phyloP scores from a whole-genome alignment of 352 stramenopile species.

The Globisporangium sylvaticum region DNA sequence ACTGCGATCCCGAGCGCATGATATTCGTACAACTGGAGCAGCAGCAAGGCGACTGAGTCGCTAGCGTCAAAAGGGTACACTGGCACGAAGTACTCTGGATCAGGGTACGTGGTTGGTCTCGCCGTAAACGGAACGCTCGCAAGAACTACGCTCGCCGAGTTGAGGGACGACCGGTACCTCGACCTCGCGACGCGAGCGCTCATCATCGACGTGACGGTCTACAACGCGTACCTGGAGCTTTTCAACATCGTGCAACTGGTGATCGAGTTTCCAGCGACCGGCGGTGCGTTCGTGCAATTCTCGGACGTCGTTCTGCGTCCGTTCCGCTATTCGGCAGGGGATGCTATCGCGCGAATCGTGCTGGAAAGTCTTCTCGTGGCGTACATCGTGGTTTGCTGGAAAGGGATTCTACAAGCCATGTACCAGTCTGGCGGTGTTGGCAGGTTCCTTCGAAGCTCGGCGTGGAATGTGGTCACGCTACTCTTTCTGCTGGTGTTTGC shows the following conservation, averaged over 20 bases:
- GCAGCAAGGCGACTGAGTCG: constrained; percentile 17
- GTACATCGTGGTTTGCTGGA: constrained; percentile 42
- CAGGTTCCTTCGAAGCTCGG: constrained; percentile 24
- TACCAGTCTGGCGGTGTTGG: constrained; percentile 26
- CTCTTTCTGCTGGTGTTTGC: constrained; percentile 46
- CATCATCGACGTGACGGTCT: constrained; percentile 61
- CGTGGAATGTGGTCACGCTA: constrained; percentile 38
- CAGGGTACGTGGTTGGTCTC: constrained; percentile 60
- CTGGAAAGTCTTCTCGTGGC: constrained; percentile 51
- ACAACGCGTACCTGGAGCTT: constrained; percentile 60
- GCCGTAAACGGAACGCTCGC: constrained; percentile 31
- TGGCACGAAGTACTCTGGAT: constrained; percentile 37
- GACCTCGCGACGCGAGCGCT: constrained; percentile 60
- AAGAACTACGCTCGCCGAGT: constrained; percentile 19
- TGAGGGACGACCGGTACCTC: constrained; percentile 44
- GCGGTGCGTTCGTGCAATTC: constrained; percentile 44
- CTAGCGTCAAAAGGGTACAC: constrained; percentile 27
- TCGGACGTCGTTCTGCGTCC: constrained; percentile 41
- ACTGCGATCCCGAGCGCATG: constrained; percentile 26
- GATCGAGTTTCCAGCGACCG: constrained; percentile 60
- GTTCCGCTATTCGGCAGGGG: constrained; percentile 47
- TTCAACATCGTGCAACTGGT: constrained; percentile 60
- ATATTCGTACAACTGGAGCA: constrained; percentile 63
- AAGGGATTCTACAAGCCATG: constrained; percentile 28
- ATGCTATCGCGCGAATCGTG: constrained; percentile 27